A percentile compares a stretch with the other conserved stretches of the same genome.
Evolutionary conservation across 805 yeast species (phyloP).

Genomic region (Kluyveromyces starmeri): DNA sequence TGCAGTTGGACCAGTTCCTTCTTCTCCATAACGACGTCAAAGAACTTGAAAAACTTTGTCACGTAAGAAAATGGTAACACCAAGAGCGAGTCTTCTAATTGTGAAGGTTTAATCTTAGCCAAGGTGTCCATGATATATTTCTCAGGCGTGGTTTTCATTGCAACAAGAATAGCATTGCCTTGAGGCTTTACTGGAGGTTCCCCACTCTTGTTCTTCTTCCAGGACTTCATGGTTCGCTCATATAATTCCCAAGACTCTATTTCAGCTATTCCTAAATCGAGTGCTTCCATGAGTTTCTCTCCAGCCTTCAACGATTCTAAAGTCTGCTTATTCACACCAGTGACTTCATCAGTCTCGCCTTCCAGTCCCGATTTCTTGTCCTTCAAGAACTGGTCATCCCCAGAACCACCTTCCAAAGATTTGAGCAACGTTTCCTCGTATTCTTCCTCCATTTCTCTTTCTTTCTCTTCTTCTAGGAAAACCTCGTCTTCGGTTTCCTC

Average conservation of each 20-base stretch:
- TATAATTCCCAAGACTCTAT: conserved; percentile 48
- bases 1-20: conserved; percentile 39
- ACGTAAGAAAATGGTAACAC: conserved; percentile 87
- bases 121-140: conserved; percentile 70
- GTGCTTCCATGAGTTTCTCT: conserved; percentile 84
- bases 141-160: conserved; percentile 63
- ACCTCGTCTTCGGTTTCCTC: conserved; percentile 87
- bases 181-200: conserved; percentile 51
- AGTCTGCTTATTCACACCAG: conserved; percentile 71
- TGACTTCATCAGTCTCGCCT: conserved; percentile 45
- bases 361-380: conserved; percentile 33
- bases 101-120: conserved; percentile 65
- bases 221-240: conserved; percentile 31
- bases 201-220: conserved; percentile 36
- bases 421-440: conserved; percentile 75
- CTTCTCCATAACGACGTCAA: conserved; percentile 62
- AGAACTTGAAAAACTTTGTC: conserved; percentile 56
- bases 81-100: conserved; percentile 84
- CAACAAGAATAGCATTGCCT: conserved; percentile 63
- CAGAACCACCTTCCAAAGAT: conserved; percentile 53
- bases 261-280: conserved; percentile 73
- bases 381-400: conserved; percentile 32
- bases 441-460: conserved; percentile 86
- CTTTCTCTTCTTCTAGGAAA: conserved; percentile 94
- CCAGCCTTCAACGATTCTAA: conserved; percentile 91